Base-by-base conservation (phyloP, 83 land plant genomes). In the Picea mariana region DNA sequence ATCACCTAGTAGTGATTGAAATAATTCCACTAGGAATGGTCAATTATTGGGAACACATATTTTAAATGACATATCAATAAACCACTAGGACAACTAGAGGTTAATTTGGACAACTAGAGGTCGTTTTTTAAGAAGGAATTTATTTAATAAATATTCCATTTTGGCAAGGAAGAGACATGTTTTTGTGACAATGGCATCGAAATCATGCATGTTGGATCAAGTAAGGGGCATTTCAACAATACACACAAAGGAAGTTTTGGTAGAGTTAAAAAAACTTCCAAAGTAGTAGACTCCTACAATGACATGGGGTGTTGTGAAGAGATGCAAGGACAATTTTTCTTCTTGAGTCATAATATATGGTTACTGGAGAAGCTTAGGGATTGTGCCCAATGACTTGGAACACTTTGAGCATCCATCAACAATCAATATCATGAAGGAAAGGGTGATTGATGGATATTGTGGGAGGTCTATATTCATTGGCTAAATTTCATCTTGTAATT, bases 341-440 rank as follows among this genome's bases (percentile, higher is more conserved):
- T 83, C 88, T 13, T 82, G 83, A 17, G 88, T 86, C 23, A 79
- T 77, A 47, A 81, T 95, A 49, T 85, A 86, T 73, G 89, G 88
- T 27, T 95, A n/a, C n/a, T n/a, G n/a, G n/a, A 86, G 77, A 79
- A 75, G 83, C 34, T 44, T 87, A 34, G 95, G 96, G 31, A 84
- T 95, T 63, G 83, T 88, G 52, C 91, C 94, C 42, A 89, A 86
- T 24, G 93, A 90, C 83, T 88, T 95, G 52, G 90, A 90, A 62
- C 78, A 85, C 13, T 42, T 95, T 44, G 96, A 95, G 81, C 95
- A 93, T 75, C 96, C 95, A 49, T 83, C 89, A 23, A 85, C 93
- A 34, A 90, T 93, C 42, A 95, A 93, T 17, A 91, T 93, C 40
- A 88, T 93, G 92, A 69, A 76, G 47, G 97, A 92, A 52, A 89